Evolutionary conservation across 2,329 filamentous ascomycete genomes (phyloP).

Genomic region (Aspergillus candidus): DNA sequence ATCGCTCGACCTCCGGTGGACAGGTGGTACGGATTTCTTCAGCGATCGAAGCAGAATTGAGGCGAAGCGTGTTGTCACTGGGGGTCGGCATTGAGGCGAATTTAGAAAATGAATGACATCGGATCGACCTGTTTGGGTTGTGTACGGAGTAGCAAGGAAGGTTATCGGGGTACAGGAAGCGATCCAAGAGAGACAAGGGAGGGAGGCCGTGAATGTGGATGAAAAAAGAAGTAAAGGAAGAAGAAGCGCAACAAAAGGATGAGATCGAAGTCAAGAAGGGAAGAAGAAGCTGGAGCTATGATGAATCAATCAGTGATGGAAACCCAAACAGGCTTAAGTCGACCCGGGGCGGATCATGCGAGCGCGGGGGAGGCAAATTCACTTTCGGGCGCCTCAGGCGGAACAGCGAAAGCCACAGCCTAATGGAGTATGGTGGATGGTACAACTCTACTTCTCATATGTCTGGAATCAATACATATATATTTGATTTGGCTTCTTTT

Average conservation of each 20-base stretch:
- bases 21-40: constrained; percentile 44
- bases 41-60: constrained; percentile 39
- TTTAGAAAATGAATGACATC: constrained; percentile 32
- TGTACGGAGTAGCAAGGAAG: no score
- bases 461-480: no score
- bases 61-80: constrained; percentile 38
- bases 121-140: constrained; percentile 19
- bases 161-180: constrained; percentile 1
- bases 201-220: constrained; percentile 6
- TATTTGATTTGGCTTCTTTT: no score
- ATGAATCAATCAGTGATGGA: constrained; percentile 7
- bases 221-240: constrained; percentile 3
- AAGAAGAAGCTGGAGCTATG: constrained; percentile 2
- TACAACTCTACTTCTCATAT: no score
- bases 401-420: background rate
- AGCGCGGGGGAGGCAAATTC: constrained; percentile 32
- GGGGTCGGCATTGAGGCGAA: constrained; percentile 47
- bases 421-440: no score
- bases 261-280: constrained; percentile 3
- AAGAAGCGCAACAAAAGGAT: constrained; percentile 1
- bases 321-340: constrained; percentile 4
- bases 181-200: constrained; percentile 19
- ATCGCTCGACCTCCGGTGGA: constrained; percentile 42
- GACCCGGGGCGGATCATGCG: constrained; percentile 29
- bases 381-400: constrained; percentile 17